Conservation (phyloP, 768 basidiomycete genomes). For the Lepiota venenata region DNA sequence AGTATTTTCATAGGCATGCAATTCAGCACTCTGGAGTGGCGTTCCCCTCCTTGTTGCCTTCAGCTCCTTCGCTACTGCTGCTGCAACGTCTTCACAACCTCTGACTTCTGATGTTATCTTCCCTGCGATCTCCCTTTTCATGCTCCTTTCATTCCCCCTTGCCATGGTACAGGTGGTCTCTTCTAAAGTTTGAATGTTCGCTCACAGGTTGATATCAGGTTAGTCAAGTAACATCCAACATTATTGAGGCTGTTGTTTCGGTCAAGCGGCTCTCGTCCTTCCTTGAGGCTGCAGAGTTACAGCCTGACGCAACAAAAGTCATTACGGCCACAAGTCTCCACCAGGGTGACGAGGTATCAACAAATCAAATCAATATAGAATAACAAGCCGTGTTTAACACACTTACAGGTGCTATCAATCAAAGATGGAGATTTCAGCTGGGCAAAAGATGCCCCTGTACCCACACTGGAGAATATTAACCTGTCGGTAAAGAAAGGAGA, state of each 20-base stretch:
- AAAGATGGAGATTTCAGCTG: conserved; percentile 80
- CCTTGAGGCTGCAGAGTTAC: conserved; percentile 76
- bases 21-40: conserved; percentile 61
- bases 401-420: conserved; percentile 58
- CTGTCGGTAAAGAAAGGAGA: conserved; percentile 80
- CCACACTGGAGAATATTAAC: conserved; percentile 77
- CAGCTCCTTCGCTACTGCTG: conserved; percentile 76
- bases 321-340: conserved; percentile 38
- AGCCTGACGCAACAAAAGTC: conserved; percentile 67
- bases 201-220: conserved; percentile 39
- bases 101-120: conserved; percentile 92
- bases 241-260: conserved; percentile 86
- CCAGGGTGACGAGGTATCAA: conserved; percentile 56
- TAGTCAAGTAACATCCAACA: conserved; percentile 68
- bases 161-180: conserved; percentile 55
- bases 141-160: conserved; percentile 83
- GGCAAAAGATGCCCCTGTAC: conserved; percentile 50
- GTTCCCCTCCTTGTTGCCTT: conserved; percentile 77
- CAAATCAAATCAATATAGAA: not conserved
- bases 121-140: conserved; percentile 91
- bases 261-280: conserved; percentile 76
- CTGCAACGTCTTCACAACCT: conserved; percentile 55
- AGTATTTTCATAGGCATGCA: conserved; percentile 42
- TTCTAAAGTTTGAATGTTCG: conserved; percentile 1
- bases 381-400: not conserved